phyloP scores from a whole-genome alignment of 2,329 filamentous ascomycete species.

The Stachybotrys chartarum region DNA sequence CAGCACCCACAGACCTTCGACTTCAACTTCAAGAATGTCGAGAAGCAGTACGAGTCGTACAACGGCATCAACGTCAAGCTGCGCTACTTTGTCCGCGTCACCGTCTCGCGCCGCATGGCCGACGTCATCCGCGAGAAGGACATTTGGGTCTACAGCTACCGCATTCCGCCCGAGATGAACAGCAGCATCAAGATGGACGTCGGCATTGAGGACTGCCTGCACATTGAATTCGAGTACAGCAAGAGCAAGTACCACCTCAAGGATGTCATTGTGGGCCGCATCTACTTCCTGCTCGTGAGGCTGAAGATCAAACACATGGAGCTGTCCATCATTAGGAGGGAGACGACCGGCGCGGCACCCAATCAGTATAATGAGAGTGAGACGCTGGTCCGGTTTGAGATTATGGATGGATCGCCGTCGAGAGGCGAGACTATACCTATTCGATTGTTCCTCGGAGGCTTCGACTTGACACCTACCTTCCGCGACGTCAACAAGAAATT shows the following conservation, averaged over 20 bases:
- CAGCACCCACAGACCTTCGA: conserved; percentile 98
- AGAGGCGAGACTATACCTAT: conserved; percentile 94
- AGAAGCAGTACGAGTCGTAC: conserved; percentile 99
- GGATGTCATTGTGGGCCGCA: conserved; percentile 95
- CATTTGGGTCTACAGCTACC: conserved; percentile 98
- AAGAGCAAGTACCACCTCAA: conserved; percentile 99
- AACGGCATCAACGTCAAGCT: conserved; percentile 99
- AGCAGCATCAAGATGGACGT: conserved; percentile 99
- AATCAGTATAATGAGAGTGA: conserved; percentile 99
- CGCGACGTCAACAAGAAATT: conserved; percentile 99
- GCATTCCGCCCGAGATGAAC: conserved; percentile 96
- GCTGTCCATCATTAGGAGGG: conserved; percentile 90
- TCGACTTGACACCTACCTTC: conserved; percentile 96
- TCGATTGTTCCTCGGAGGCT: conserved; percentile 90
- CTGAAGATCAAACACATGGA: conserved; percentile 99
- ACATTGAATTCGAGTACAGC: conserved; percentile 99
- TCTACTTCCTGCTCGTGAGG: conserved; percentile 95
- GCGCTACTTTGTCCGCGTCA: conserved; percentile 96
- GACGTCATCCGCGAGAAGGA: conserved; percentile 99
- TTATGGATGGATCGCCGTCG: conserved; percentile 99
- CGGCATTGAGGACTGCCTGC: conserved; percentile 96
- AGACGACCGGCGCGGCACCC: conserved; percentile 91
- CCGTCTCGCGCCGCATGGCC: conserved; percentile 92
- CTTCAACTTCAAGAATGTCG: conserved; percentile 99
- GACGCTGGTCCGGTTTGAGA: conserved; percentile 96